These are phyloP conservation scores for Mycena galericulata DNA, from an alignment of 768 basidiomycete species.

Conservation along the genomic window DNA sequence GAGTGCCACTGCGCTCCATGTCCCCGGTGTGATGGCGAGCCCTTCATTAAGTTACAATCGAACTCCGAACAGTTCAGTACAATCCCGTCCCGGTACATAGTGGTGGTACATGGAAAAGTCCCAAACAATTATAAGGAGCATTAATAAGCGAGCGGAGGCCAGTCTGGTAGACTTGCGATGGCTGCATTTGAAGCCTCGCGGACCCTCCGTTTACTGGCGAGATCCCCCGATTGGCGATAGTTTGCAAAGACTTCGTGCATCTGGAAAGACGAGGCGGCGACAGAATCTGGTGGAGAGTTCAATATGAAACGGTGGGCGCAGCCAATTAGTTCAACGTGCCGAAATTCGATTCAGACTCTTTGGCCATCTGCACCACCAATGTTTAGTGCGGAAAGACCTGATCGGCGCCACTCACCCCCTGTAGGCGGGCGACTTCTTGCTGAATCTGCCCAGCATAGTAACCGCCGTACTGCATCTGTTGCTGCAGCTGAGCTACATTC, in stretches of 20 bases:
- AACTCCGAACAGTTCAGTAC: not conserved
- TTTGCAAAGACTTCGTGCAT: constrained; percentile 79
- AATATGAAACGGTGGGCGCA: not conserved
- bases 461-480: constrained; percentile 58
- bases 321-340: constrained; percentile 50
- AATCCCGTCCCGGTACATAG: constrained; percentile 19
- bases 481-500: constrained; percentile 57
- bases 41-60: too few species aligned
- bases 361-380: constrained; percentile 56
- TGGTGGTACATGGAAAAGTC: constrained; percentile 19
- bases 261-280: constrained; percentile 79
- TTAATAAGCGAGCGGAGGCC: constrained; percentile 64
- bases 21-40: too few species aligned
- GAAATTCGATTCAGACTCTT: constrained; percentile 64
- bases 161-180: constrained; percentile 76
- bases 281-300: constrained; percentile 57
- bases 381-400: constrained; percentile 24
- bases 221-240: constrained; percentile 81
- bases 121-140: not conserved
- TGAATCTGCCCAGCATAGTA: constrained; percentile 62
- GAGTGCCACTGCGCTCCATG: too few species aligned
- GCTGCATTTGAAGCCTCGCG: constrained; percentile 85
- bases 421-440: constrained; percentile 68
- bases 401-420: constrained; percentile 61
- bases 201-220: constrained; percentile 78